Percentiles rank a stretch among this genome's conserved stretches.
Evolutionary conservation across 352 stramenopile genomes (phyloP).

Genomic region (Phytopythium chamaehyphon): DNA sequence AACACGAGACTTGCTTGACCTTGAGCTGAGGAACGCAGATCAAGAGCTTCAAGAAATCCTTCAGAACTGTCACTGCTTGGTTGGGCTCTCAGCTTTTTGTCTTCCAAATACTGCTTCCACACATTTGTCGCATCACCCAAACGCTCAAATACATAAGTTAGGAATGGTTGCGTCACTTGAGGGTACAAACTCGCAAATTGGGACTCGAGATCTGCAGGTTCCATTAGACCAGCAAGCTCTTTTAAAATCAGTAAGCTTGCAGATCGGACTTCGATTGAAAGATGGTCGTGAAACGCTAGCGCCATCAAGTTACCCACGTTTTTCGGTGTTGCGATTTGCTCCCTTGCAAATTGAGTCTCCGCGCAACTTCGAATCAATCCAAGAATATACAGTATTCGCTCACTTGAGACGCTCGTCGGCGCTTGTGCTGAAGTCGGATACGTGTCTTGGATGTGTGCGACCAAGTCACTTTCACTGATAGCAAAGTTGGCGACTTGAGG

Average conservation of each 20-base stretch:
- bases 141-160: conserved; percentile 31
- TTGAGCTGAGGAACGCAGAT: conserved; percentile 42
- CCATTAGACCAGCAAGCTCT: conserved; percentile 32
- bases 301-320: conserved; percentile 61
- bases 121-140: conserved; percentile 34
- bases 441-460: conserved; percentile 42
- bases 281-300: conserved; percentile 43
- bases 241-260: conserved; percentile 40
- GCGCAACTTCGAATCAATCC: conserved; percentile 57
- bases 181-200: conserved; percentile 30
- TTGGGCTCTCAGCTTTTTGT: not conserved
- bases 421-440: conserved; percentile 24
- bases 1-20: conserved; percentile 33
- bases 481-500: conserved; percentile 45
- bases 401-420: conserved; percentile 24
- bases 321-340: conserved; percentile 46
- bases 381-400: conserved; percentile 65
- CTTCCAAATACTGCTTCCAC: conserved; percentile 31
- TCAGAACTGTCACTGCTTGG: no score
- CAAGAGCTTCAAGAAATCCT: conserved; percentile 10
- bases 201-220: conserved; percentile 26
- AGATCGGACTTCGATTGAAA: conserved; percentile 45
- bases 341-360: conserved; percentile 47
- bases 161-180: conserved; percentile 15
- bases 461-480: conserved; percentile 46